phyloP scores from a whole-genome alignment of 139 green algal species.

The Desmodesmus armatus region DNA sequence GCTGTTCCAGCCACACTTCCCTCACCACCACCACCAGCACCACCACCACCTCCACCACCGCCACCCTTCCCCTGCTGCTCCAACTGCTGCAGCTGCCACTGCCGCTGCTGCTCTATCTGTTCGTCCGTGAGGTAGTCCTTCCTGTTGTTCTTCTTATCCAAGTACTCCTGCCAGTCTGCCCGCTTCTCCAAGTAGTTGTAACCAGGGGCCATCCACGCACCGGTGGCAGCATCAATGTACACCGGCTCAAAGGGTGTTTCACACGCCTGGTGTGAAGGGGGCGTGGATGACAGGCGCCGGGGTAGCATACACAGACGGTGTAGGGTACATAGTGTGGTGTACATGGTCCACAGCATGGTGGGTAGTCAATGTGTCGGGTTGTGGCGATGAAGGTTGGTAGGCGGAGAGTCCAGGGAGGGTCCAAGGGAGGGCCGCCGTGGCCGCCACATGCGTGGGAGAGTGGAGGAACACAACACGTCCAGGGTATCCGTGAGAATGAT shows the following conservation, averaged over 20 bases:
- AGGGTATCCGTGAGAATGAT: no score
- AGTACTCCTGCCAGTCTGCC: conserved; percentile 55
- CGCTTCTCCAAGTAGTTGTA: conserved; percentile 60
- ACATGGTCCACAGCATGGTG: no score
- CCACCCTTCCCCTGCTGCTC: background rate
- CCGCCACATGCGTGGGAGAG: no score
- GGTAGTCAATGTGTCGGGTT: no score
- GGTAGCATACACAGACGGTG: no score
- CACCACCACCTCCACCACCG: background rate
- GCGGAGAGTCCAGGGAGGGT: no score
- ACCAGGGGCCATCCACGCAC: conserved; percentile 41
- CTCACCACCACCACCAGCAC: background rate
- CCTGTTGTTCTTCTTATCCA: conserved; percentile 50
- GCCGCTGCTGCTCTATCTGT: background rate
- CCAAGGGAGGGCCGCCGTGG: no score
- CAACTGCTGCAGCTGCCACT: background rate
- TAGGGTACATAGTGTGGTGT: no score
- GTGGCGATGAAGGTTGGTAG: no score
- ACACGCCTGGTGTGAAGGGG: conserved; percentile 35
- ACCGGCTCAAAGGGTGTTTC: conserved; percentile 56
- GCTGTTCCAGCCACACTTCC: no score
- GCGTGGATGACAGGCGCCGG: background rate
- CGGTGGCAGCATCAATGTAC: conserved; percentile 43
- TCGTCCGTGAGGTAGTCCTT: conserved; percentile 24
- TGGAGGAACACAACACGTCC: no score